Evolutionary conservation across 2,329 filamentous ascomycete genomes (phyloP).

Genomic region (Samsoniella hepiali): DNA sequence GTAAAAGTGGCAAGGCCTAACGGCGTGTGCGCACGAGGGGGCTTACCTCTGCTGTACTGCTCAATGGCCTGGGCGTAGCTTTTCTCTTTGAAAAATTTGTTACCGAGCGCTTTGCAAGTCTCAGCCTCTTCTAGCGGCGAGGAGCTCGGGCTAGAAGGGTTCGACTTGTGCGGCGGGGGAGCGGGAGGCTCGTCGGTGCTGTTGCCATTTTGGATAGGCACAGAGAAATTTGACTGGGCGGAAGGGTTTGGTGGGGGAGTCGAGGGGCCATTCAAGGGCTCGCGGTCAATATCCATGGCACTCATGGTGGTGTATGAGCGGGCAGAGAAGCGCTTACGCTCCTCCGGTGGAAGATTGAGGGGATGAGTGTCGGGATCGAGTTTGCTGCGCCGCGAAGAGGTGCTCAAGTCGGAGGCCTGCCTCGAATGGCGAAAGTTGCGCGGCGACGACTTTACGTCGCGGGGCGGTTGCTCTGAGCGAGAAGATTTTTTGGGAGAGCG

Average conservation of each 20-base stretch:
- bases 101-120: slow-evolving; percentile 85
- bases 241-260: slow-evolving; percentile 49
- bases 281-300: slow-evolving; percentile 75
- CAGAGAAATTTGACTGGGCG: slow-evolving; percentile 45
- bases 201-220: slow-evolving; percentile 50
- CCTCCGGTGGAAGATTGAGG: slow-evolving; percentile 84
- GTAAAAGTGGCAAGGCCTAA: slow-evolving; percentile 17
- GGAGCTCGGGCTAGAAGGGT: slow-evolving; percentile 55
- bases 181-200: slow-evolving; percentile 51
- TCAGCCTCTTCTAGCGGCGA: slow-evolving; percentile 73
- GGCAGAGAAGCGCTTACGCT: slow-evolving; percentile 72
- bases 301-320: slow-evolving; percentile 59
- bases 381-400: slow-evolving; percentile 49
- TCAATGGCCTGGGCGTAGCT: slow-evolving; percentile 85
- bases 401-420: slow-evolving; percentile 46
- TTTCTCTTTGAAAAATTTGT: slow-evolving; percentile 95
- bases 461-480: slow-evolving; percentile 30
- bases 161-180: slow-evolving; percentile 69
- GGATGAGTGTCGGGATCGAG: slow-evolving; percentile 74
- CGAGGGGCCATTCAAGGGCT: slow-evolving; percentile 51
- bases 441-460: slow-evolving; percentile 31
- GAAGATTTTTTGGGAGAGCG: slow-evolving; percentile 36
- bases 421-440: slow-evolving; percentile 46
- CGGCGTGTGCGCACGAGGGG: slow-evolving; percentile 9
- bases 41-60: slow-evolving; percentile 89